Evolutionary conservation across 2,329 filamentous ascomycete genomes (phyloP).

Genomic region (Eutypa lata): DNA sequence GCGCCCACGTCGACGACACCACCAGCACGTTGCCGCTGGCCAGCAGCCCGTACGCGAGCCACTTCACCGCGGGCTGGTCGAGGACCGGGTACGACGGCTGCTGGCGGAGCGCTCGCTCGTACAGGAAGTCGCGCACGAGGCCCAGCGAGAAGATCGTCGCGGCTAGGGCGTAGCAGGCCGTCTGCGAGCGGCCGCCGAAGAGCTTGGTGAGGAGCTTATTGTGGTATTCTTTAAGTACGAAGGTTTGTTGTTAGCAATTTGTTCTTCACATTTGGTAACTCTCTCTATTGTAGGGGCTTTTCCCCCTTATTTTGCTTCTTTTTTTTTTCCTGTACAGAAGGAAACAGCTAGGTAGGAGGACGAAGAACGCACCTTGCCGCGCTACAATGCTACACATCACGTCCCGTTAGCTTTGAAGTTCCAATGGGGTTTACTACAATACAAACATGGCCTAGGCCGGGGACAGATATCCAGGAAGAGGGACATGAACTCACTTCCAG

Average conservation of each 20-base stretch:
- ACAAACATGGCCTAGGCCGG: conserved; percentile 1
- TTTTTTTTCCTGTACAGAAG: background rate
- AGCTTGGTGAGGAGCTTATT: conserved; percentile 85
- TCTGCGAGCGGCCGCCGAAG: conserved; percentile 72
- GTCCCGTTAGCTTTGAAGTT: conserved; percentile 23
- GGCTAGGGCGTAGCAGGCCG: conserved; percentile 87
- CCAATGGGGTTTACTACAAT: too few relatives aligned
- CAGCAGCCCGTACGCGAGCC: conserved; percentile 69
- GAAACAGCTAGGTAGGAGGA: background rate
- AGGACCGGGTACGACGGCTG: conserved; percentile 75
- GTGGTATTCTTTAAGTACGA: conserved; percentile 78
- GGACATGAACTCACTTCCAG: conserved; percentile 77
- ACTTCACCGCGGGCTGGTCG: conserved; percentile 55
- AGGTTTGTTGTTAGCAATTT: background rate
- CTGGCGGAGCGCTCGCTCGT: conserved; percentile 76
- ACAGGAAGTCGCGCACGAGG: conserved; percentile 82
- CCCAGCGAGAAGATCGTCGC: conserved; percentile 87
- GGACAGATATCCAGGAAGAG: background rate
- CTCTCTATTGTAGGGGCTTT: too few relatives aligned
- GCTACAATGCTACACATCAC: conserved; percentile 67
- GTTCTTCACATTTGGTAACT: too few relatives aligned
- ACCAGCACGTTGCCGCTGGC: conserved; percentile 79
- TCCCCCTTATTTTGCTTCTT: too few relatives aligned
- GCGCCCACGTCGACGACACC: conserved; percentile 81
- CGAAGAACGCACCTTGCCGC: conserved; percentile 62